Conservation (phyloP, 768 basidiomycete species). For the Suillus americanus region DNA sequence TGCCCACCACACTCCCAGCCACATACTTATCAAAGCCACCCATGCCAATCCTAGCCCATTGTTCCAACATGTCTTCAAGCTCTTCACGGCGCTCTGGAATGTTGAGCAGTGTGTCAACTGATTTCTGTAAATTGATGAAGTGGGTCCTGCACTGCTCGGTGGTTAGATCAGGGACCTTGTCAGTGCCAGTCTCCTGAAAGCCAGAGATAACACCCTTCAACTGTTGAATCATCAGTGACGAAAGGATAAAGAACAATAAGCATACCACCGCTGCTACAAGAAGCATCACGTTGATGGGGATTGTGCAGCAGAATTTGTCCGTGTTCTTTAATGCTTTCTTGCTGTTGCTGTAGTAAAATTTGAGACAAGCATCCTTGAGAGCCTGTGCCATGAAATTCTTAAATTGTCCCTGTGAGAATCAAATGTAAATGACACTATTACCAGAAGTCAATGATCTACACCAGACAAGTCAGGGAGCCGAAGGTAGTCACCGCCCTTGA, state of each 20-base stretch:
- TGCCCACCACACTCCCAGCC: no score
- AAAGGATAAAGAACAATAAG: not conserved
- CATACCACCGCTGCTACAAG: not conserved
- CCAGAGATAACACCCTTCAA: not conserved
- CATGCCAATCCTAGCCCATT: no score
- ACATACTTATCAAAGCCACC: no score
- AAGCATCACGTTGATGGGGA: not conserved
- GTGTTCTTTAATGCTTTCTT: not conserved
- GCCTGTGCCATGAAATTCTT: not conserved
- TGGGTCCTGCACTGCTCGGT: not conserved
- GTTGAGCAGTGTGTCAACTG: not conserved
- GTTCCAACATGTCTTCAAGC: no score
- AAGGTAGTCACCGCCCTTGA: not conserved
- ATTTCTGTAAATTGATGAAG: not conserved
- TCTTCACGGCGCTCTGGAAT: no score
- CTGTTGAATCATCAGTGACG: not conserved
- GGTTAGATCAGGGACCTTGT: not conserved
- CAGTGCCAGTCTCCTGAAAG: not conserved
- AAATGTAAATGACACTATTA: accelerated
- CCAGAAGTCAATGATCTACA: not conserved
- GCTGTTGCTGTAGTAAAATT: not conserved
- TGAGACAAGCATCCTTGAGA: not conserved
- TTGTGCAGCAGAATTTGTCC: not conserved
- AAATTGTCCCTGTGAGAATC: not conserved
- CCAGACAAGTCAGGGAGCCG: not conserved